phyloP scores from a whole-genome alignment of 768 basidiomycete species.

The Panellus pusillus region DNA sequence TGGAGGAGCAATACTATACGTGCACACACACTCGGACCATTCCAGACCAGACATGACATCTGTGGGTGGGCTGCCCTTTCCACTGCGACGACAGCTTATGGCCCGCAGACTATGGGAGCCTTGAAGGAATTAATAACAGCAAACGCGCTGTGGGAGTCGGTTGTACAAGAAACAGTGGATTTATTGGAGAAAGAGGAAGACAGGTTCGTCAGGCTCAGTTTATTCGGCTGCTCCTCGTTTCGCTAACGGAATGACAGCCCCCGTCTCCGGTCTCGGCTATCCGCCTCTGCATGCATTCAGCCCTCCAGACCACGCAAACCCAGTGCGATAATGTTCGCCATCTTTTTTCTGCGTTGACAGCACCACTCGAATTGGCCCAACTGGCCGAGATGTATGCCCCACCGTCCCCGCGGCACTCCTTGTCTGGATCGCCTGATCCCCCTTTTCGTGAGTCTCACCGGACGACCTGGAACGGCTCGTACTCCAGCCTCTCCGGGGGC shows the following conservation, averaged over 20 bases:
- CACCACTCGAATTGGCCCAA: conserved; percentile 69
- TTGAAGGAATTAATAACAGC: conserved; percentile 68
- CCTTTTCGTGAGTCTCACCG: conserved; percentile 47
- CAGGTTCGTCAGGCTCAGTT: conserved; percentile 40
- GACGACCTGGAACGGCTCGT: conserved; percentile 76
- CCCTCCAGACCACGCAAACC: conserved; percentile 71
- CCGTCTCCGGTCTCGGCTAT: conserved; percentile 56
- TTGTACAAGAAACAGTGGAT: conserved; percentile 66
- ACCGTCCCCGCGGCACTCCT: conserved; percentile 40
- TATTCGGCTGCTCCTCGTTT: background rate
- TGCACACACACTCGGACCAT: conserved; percentile 32
- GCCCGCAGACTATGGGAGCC: conserved; percentile 58
- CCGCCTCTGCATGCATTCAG: conserved; percentile 70
- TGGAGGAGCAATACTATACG: conserved; percentile 38
- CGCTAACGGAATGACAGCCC: conserved; percentile 33
- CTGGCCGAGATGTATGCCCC: conserved; percentile 89
- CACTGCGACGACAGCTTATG: conserved; percentile 5
- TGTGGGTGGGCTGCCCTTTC: conserved; percentile 37
- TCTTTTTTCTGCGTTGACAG: conserved; percentile 74
- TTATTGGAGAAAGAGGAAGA: conserved; percentile 70
- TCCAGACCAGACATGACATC: conserved; percentile 53
- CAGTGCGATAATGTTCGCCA: conserved; percentile 84
- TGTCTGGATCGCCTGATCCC: conserved; percentile 28
- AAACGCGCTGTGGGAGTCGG: conserved; percentile 72
- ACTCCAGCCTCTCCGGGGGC: conserved; percentile 51